Conservation (phyloP, 495 filamentous ascomycete species). For the Penicillium canariense region DNA sequence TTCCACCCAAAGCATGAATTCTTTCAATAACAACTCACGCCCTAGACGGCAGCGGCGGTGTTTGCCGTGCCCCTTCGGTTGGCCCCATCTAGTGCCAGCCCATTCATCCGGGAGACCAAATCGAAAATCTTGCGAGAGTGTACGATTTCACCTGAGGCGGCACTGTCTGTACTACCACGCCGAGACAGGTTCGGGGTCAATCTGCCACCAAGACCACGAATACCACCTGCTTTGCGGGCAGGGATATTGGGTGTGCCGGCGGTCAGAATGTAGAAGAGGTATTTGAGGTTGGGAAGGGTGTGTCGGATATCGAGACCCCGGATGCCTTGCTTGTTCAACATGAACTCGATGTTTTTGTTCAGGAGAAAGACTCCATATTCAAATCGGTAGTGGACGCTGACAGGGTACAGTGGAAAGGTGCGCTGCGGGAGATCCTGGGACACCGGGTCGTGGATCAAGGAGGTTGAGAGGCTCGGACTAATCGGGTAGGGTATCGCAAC, state of each 20-base stretch:
- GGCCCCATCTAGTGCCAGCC: slow-evolving; percentile 23
- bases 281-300: slow-evolving; percentile 90
- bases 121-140: slow-evolving; percentile 30
- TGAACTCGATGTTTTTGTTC: slow-evolving; percentile 88
- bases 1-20: not conserved
- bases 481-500: slow-evolving; percentile 81
- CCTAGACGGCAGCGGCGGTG: slow-evolving; percentile 19
- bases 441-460: slow-evolving; percentile 78
- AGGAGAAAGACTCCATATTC: slow-evolving; percentile 94
- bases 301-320: slow-evolving; percentile 82
- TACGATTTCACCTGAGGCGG: slow-evolving; percentile 33
- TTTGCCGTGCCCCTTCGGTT: too few relatives aligned
- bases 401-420: slow-evolving; percentile 77
- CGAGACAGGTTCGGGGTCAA: slow-evolving; percentile 38
- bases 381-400: slow-evolving; percentile 78
- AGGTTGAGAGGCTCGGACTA: slow-evolving; percentile 65
- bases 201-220: slow-evolving; percentile 56
- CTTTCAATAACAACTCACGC: slow-evolving; percentile 25
- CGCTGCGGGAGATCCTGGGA: slow-evolving; percentile 62
- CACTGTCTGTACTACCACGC: slow-evolving; percentile 42
- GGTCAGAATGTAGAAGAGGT: slow-evolving; percentile 81
- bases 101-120: slow-evolving; percentile 30
- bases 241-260: slow-evolving; percentile 76
- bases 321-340: slow-evolving; percentile 71
- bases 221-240: slow-evolving; percentile 71